Conservation (phyloP, 768 basidiomycete species). For the Dioszegia aurantiaca region DNA sequence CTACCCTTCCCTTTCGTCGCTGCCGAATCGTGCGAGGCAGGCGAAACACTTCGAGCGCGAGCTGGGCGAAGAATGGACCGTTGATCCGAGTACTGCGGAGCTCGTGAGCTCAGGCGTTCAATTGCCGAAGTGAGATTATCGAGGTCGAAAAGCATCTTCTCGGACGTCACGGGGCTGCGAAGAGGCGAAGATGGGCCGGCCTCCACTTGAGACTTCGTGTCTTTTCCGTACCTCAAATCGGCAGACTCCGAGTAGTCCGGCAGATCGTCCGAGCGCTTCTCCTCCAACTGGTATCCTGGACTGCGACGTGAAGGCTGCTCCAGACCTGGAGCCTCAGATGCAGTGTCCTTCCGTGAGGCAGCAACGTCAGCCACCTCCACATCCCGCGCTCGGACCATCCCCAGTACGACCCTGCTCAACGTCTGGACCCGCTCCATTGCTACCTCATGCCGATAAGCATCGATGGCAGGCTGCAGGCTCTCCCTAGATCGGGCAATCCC, state of each 20-base stretch:
- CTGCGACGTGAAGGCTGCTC: not conserved
- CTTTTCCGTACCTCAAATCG: not conserved
- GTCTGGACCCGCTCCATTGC: slow-evolving; percentile 30
- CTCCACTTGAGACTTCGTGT: not conserved
- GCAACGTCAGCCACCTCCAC: not conserved
- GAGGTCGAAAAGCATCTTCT: slow-evolving; percentile 79
- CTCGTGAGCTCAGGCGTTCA: slow-evolving; percentile 76
- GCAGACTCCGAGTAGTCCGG: slow-evolving; percentile 4
- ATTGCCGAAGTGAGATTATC: slow-evolving; percentile 83
- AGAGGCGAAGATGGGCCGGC: not conserved
- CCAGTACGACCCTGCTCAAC: slow-evolving; percentile 18
- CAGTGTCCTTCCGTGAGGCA: not conserved
- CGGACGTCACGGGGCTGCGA: slow-evolving; percentile 38
- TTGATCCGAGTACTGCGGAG: slow-evolving; percentile 87
- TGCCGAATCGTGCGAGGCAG: too few species aligned
- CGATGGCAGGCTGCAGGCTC: slow-evolving; percentile 26
- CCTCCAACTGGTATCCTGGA: not conserved
- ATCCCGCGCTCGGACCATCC: slow-evolving; percentile 1
- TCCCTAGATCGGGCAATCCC: not conserved
- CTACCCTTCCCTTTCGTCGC: slow-evolving; percentile 15
- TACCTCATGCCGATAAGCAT: slow-evolving; percentile 26
- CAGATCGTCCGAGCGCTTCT: slow-evolving; percentile 5
- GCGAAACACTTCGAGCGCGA: slow-evolving; percentile 34
- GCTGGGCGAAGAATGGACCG: slow-evolving; percentile 71
- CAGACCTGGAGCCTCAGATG: too few species aligned